Base-by-base conservation (phyloP, 2,329 filamentous ascomycete genomes). In the Penicillium thymicola region DNA sequence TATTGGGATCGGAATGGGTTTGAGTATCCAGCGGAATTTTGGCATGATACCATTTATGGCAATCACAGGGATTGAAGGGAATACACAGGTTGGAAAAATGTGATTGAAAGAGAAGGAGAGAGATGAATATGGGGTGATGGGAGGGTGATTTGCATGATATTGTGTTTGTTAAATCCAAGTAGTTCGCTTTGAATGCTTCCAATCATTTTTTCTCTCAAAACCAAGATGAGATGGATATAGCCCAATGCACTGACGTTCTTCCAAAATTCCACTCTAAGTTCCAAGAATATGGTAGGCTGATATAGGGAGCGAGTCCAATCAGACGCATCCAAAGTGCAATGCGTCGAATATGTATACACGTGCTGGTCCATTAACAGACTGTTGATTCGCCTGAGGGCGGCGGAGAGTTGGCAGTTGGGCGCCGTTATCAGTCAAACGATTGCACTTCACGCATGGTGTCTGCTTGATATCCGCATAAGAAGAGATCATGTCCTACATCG, bases 391-490 rank as follows among this genome's bases (percentile, higher is more conserved):
- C 27, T 67, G 67, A 13, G 61, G 59, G 27, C 66, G 68, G 45
- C 76, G 72, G 41, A 76, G 59, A n/a, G 69, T 65, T 4, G 76
- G 76, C 1, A 78, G 68, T 57, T 74, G 74, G 13, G 74, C 70
- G n/a, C 67, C 62, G 28, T 62, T 65, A 59, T 77, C 68, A 53
- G 73, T 71, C 54, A 78, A 64, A 18, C 67, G 70, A 40, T 61
- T 63, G 64, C 76, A 78, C 52, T 71, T 75, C 3, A 64, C 57
- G 54, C 76, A 78, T 16, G 71, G 66, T 2, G 68, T 72, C 30
- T 71, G 67, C 44, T 73, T 77, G 56, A 78, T 66, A 54, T 75
- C 69, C 13, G 70, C 60, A 59, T 77, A 78, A 21, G 76, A 75
- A 28, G 71, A 65, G 10, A 77, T 72, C 70, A 76, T 76, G 49